Conservation (phyloP, 495 filamentous ascomycete genomes). For the Podospora fimiseda region DNA sequence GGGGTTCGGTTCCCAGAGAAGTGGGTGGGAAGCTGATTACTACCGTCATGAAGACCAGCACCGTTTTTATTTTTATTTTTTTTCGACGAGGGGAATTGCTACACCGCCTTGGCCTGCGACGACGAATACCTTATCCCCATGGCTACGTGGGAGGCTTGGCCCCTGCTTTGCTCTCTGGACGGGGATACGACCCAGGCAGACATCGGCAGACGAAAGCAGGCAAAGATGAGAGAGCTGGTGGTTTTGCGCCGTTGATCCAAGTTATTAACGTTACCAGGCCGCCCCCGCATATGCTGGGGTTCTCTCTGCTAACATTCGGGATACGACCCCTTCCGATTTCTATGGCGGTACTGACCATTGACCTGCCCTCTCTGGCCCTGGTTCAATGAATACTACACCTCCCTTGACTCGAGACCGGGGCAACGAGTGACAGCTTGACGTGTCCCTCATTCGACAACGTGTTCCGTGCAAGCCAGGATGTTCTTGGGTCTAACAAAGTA, state of each 20-base stretch:
- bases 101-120: slow-evolving; percentile 19
- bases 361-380: slow-evolving; percentile 17
- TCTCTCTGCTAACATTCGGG: slow-evolving; percentile 12
- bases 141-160: slow-evolving; percentile 16
- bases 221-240: slow-evolving; percentile 1
- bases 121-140: slow-evolving; percentile 8
- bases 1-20: slow-evolving; percentile 10
- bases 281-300: slow-evolving; percentile 4
- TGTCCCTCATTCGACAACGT: slow-evolving; percentile 14
- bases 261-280: slow-evolving; percentile 9
- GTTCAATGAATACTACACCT: slow-evolving; percentile 14
- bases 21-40: slow-evolving; percentile 13
- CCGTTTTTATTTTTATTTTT: slow-evolving; percentile 1
- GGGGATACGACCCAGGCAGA: slow-evolving; percentile 16
- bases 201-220: slow-evolving; percentile 6
- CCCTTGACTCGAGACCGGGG: slow-evolving; percentile 22
- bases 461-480: slow-evolving; percentile 13
- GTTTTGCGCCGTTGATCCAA: neutral
- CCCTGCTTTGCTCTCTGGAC: slow-evolving; percentile 1
- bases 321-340: slow-evolving; percentile 8
- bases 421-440: slow-evolving; percentile 14
- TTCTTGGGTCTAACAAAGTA: slow-evolving; percentile 21
- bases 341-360: slow-evolving; percentile 10
- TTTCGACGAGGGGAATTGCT: slow-evolving; percentile 5
- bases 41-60: slow-evolving; percentile 5